phyloP scores from a whole-genome alignment of 2,329 filamentous ascomycete species.

The Sodiomyces alkalinus region DNA sequence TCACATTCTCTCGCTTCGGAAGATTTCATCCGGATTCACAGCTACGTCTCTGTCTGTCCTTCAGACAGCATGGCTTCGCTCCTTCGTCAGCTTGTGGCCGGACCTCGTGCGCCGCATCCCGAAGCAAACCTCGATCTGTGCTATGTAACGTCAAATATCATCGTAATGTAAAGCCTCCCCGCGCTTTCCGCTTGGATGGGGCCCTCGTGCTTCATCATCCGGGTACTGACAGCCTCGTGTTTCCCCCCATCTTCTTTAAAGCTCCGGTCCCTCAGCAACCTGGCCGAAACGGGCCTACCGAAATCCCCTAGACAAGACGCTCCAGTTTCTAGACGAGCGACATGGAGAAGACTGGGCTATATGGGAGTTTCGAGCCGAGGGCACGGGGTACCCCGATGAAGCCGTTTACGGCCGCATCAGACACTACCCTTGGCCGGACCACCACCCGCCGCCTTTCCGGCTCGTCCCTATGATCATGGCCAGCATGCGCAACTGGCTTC shows the following conservation, averaged over 20 bases:
- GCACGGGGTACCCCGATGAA: conserved; percentile 84
- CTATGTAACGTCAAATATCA: conserved; percentile 78
- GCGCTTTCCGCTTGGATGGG: not conserved
- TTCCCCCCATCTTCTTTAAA: too few species aligned
- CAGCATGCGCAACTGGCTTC: conserved; percentile 82
- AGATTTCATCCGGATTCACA: too few species aligned
- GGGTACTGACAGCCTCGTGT: conserved; percentile 21
- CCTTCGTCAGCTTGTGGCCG: conserved; percentile 80
- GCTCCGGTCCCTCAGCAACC: conserved; percentile 77
- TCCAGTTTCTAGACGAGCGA: conserved; percentile 73
- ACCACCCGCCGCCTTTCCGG: conserved; percentile 87
- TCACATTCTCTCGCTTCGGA: too few species aligned
- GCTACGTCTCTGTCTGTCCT: too few species aligned
- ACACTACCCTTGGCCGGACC: conserved; percentile 94
- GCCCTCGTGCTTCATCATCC: not conserved
- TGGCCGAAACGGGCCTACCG: conserved; percentile 89
- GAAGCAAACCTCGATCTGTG: conserved; percentile 87
- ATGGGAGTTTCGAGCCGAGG: conserved; percentile 96
- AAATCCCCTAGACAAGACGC: conserved; percentile 77
- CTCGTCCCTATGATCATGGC: conserved; percentile 81
- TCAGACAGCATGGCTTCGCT: conserved; percentile 52
- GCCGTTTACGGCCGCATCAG: conserved; percentile 74
- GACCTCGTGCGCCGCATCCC: conserved; percentile 67
- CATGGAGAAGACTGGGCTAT: conserved; percentile 82
- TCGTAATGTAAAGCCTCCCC: conserved; percentile 35